Evolutionary conservation across 345 rosid genomes (phyloP).

Genomic region (Bruguiera sexangula): DNA sequence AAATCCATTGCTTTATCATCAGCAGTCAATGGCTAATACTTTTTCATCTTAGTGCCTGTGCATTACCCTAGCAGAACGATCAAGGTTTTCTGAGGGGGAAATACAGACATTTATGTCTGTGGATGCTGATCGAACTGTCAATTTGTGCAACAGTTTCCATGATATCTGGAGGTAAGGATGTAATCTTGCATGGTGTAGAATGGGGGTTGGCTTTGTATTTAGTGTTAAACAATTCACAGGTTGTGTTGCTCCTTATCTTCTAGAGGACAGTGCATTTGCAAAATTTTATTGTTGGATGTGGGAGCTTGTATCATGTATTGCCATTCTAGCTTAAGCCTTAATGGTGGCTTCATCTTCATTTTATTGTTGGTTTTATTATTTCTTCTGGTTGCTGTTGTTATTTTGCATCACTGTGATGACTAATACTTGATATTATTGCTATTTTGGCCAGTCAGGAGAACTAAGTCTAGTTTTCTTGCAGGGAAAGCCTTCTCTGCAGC

Average conservation of each 20-base stretch:
- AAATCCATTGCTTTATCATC: constrained; percentile 4
- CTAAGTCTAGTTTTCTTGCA: too few species aligned
- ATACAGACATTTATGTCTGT: constrained; percentile 97
- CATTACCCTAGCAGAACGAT: constrained; percentile 65
- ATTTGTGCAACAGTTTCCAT: constrained; percentile 87
- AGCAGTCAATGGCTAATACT: constrained; percentile 19
- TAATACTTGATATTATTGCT: too few species aligned
- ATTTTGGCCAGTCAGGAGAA: too few species aligned
- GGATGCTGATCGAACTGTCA: constrained; percentile 89
- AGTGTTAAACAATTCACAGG: too few species aligned
- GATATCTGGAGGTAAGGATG: constrained; percentile 81
- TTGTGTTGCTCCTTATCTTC: too few species aligned
- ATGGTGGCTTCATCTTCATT: too few species aligned
- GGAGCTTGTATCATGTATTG: background rate
- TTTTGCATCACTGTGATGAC: too few species aligned
- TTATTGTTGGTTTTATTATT: too few species aligned
- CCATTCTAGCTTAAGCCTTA: too few species aligned
- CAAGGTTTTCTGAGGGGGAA: constrained; percentile 84
- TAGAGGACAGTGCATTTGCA: background rate
- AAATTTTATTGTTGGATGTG: background rate
- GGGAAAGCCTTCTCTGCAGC: too few species aligned
- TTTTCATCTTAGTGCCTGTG: constrained; percentile 54
- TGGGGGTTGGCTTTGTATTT: too few species aligned
- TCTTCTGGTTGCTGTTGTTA: too few species aligned
- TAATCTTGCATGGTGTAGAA: constrained; percentile 1